A percentile compares a stretch with the other conserved stretches of the same genome.
Evolutionary conservation across 2,329 filamentous ascomycete species (phyloP).

Genomic region (Calonectria pseudoreteaudii): DNA sequence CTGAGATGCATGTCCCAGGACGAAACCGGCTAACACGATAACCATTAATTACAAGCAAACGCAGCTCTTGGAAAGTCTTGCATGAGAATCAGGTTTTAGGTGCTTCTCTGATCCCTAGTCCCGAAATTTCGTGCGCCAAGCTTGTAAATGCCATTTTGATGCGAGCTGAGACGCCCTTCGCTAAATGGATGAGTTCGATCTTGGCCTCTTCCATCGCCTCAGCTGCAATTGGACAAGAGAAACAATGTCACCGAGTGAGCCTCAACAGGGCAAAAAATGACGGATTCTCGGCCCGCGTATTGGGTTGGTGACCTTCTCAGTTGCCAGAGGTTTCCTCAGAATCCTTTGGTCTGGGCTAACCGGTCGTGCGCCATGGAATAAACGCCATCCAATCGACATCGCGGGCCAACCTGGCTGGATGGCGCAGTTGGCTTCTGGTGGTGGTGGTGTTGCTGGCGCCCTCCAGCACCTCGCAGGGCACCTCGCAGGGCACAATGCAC

Average conservation of each 20-base stretch:
- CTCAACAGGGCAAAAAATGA: neutral
- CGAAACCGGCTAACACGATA: neutral
- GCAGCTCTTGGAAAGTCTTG: neutral
- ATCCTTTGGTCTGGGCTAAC: neutral
- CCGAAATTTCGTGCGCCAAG: neutral
- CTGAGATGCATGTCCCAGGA: neutral
- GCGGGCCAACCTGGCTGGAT: neutral
- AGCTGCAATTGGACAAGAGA: neutral
- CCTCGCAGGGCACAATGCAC: neutral
- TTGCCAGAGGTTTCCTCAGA: neutral
- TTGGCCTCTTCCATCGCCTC: neutral
- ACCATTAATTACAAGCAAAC: neutral
- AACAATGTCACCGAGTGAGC: neutral
- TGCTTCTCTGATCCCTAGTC: neutral
- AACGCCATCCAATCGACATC: neutral
- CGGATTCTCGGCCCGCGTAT: neutral
- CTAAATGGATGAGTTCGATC: neutral
- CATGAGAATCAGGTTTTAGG: neutral
- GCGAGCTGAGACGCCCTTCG: neutral
- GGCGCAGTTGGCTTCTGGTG: neutral
- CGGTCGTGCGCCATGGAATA: neutral
- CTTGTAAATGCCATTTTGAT: neutral
- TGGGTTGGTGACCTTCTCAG: neutral
- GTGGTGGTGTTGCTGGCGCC: neutral
- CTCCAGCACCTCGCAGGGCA: neutral